Conservation (phyloP, 352 stramenopile genomes). For the Lagenidium sp. region DNA sequence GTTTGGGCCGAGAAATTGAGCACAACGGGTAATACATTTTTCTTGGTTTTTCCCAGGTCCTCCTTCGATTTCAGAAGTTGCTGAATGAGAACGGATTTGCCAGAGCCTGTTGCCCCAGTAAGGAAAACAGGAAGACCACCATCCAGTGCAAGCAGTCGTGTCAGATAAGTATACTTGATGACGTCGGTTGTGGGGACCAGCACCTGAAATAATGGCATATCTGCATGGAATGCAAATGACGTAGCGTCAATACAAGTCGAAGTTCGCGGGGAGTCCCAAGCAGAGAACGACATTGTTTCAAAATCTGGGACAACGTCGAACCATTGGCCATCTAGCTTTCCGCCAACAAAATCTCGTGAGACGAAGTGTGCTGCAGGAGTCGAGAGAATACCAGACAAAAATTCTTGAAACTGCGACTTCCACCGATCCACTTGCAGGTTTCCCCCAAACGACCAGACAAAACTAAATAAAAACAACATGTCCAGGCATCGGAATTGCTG, state of each 20-base stretch:
- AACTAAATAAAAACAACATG: slow-evolving; percentile 60
- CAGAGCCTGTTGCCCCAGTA: slow-evolving; percentile 82
- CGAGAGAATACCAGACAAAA: too few relatives aligned
- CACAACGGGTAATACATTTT: slow-evolving; percentile 24
- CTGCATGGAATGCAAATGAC: slow-evolving; percentile 12
- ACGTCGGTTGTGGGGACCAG: slow-evolving; percentile 61
- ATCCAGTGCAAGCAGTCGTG: slow-evolving; percentile 40
- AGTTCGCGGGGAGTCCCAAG: too few relatives aligned
- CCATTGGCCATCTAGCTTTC: too few relatives aligned
- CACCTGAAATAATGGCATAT: slow-evolving; percentile 34
- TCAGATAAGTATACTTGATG: slow-evolving; percentile 52
- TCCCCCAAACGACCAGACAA: slow-evolving; percentile 62
- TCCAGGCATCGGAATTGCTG: slow-evolving; percentile 50
- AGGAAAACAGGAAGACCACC: slow-evolving; percentile 73
- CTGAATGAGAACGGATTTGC: slow-evolving; percentile 83
- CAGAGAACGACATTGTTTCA: too few relatives aligned
- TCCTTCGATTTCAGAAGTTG: slow-evolving; percentile 30
- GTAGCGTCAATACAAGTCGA: too few relatives aligned
- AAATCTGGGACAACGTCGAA: too few relatives aligned
- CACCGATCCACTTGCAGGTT: slow-evolving; percentile 29
- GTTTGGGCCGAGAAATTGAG: slow-evolving; percentile 89
- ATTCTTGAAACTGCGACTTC: slow-evolving; percentile 37
- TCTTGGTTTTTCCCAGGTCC: slow-evolving; percentile 13
- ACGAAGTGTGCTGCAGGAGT: too few relatives aligned
- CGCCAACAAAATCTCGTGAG: too few relatives aligned